Evolutionary conservation across 73 alveolate species (phyloP).

Genomic region (Paramecium sonneborni): DNA sequence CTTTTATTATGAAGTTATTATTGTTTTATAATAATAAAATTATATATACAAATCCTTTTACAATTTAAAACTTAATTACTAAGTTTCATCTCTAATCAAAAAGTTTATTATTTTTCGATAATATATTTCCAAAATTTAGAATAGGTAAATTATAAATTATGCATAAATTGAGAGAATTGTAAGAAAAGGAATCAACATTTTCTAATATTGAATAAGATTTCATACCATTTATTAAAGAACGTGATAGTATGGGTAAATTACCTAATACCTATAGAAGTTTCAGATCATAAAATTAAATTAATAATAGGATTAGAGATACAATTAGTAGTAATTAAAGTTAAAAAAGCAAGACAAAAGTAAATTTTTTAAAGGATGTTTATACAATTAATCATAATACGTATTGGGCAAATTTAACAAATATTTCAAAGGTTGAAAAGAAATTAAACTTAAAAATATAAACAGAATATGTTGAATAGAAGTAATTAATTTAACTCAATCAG

Average conservation of each 20-base stretch:
- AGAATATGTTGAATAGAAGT: neutral
- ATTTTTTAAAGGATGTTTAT: neutral
- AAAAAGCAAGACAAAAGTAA: neutral
- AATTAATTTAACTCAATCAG: neutral
- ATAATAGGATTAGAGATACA: neutral
- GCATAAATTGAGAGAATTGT: neutral
- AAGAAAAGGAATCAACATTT: neutral
- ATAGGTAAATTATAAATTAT: neutral
- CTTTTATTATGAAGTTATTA: conserved; percentile 14
- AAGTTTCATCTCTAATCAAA: neutral
- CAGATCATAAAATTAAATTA: neutral
- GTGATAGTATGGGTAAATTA: neutral
- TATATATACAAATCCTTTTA: neutral
- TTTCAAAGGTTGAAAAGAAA: neutral
- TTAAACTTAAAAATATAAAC: neutral
- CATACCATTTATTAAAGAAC: conserved; percentile 20
- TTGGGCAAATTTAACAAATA: neutral
- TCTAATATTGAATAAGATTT: neutral
- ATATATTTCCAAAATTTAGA: too few relatives aligned
- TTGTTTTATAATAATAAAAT: neutral
- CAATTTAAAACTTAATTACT: neutral
- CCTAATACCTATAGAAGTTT: neutral
- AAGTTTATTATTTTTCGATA: too few relatives aligned
- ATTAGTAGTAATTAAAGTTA: neutral
- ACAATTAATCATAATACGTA: neutral